Percentiles rank a stretch among this genome's conserved stretches.
Evolutionary conservation across 2,329 filamentous ascomycete species (phyloP).

Genomic region (Aureobasidium sp.): DNA sequence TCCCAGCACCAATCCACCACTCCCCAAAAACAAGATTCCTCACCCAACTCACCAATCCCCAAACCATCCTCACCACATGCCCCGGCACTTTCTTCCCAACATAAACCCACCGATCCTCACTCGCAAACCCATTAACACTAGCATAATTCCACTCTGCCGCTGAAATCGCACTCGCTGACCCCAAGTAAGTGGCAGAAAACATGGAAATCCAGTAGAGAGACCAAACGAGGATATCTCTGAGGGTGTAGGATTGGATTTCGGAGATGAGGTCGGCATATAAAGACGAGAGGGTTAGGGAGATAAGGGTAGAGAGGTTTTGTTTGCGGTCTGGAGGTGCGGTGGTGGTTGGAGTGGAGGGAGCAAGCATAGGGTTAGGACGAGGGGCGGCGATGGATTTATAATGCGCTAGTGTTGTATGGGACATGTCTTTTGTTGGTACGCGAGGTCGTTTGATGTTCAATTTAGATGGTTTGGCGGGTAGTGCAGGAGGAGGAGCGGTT

Average conservation of each 20-base stretch:
- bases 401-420: too few relatives aligned
- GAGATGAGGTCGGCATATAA: too few relatives aligned
- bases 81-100: background rate
- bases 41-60: background rate
- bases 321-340: too few relatives aligned
- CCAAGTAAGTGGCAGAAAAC: background rate
- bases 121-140: background rate
- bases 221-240: too few relatives aligned
- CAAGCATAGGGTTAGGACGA: too few relatives aligned
- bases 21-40: background rate
- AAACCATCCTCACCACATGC: background rate
- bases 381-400: too few relatives aligned
- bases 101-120: background rate
- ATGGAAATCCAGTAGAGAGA: background rate
- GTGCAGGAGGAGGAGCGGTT: background rate
- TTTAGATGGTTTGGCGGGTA: background rate
- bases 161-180: background rate
- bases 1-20: background rate
- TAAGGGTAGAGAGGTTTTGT: too few relatives aligned
- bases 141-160: background rate
- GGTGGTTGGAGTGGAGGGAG: too few relatives aligned
- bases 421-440: too few relatives aligned
- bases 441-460: constrained; percentile 6
- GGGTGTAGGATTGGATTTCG: too few relatives aligned
- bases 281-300: too few relatives aligned